Conservation (phyloP, 2,329 filamentous ascomycete species). For the Metarhizium brunneum region DNA sequence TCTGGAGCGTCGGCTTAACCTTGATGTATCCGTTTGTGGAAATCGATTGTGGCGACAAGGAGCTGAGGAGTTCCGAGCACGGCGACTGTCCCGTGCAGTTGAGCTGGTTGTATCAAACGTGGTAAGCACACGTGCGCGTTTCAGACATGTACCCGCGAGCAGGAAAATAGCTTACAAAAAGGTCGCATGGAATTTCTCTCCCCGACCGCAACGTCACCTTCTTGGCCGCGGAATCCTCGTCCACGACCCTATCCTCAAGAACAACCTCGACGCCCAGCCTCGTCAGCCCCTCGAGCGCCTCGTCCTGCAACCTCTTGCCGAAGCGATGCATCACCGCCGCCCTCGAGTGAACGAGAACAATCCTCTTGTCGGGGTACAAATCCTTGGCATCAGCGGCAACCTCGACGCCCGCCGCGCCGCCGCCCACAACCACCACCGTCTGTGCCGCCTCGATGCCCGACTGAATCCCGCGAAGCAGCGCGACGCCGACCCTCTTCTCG, state of each 20-base stretch:
- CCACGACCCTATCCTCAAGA: constrained; percentile 37
- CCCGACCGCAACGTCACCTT: constrained; percentile 36
- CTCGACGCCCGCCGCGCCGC: constrained; percentile 53
- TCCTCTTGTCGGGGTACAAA: constrained; percentile 43
- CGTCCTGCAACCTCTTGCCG: constrained; percentile 29
- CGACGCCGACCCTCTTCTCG: constrained; percentile 32
- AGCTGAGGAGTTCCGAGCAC: constrained; percentile 37
- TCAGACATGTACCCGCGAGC: background rate
- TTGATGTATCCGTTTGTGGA: constrained; percentile 38
- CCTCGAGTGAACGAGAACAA: constrained; percentile 50
- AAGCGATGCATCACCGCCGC: constrained; percentile 42
- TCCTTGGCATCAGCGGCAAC: constrained; percentile 50
- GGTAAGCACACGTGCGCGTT: background rate
- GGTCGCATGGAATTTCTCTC: constrained; percentile 36
- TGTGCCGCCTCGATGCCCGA: constrained; percentile 30
- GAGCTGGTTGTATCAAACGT: constrained; percentile 28
- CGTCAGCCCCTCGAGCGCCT: constrained; percentile 30
- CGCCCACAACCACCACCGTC: constrained; percentile 43
- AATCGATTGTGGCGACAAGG: constrained; percentile 33
- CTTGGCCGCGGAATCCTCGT: constrained; percentile 24
- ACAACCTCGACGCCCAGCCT: constrained; percentile 39
- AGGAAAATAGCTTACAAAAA: constrained; percentile 28
- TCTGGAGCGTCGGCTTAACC: constrained; percentile 47
- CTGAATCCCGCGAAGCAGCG: constrained; percentile 37
- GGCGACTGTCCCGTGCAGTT: constrained; percentile 52